Conservation (phyloP, 1,284 basidiomycete genomes). For the Pseudozyma sp. region DNA sequence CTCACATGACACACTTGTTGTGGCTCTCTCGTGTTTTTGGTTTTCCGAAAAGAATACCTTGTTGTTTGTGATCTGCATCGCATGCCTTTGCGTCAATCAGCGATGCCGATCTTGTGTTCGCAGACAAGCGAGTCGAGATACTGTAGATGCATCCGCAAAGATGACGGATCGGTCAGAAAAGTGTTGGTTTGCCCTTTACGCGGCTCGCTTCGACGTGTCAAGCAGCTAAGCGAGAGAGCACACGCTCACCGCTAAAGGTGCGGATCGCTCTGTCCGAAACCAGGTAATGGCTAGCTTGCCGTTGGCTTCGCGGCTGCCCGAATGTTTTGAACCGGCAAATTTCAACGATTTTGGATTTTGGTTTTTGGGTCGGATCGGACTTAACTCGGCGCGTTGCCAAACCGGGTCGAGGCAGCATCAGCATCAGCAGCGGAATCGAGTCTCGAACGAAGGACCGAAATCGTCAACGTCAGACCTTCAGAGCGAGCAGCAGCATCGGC, state of each 20-base stretch:
- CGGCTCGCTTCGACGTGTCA: constrained; percentile 13
- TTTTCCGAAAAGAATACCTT: background rate
- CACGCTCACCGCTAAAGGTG: constrained; percentile 3
- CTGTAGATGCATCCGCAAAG: background rate
- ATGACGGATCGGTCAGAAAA: too few relatives aligned
- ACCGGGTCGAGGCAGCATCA: background rate
- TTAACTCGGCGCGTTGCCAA: background rate
- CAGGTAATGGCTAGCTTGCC: background rate
- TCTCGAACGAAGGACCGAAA: too few relatives aligned
- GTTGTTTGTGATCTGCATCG: background rate
- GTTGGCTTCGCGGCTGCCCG: background rate
- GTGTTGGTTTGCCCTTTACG: background rate
- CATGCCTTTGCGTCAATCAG: background rate
- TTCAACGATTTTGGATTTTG: background rate
- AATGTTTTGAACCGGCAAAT: background rate
- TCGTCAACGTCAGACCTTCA: too few relatives aligned
- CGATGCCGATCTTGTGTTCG: too few relatives aligned
- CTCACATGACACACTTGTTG: too few relatives aligned
- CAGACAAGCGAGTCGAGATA: too few relatives aligned
- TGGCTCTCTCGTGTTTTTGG: background rate
- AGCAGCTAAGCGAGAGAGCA: constrained; percentile 14
- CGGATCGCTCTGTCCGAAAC: constrained; percentile 6
- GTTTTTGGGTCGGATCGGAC: constrained; percentile 1
- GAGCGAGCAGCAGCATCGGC: too few relatives aligned
- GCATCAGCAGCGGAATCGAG: too few relatives aligned